Evolutionary conservation across 768 basidiomycete genomes (phyloP).

Genomic region (Boletus rubescentipes): DNA sequence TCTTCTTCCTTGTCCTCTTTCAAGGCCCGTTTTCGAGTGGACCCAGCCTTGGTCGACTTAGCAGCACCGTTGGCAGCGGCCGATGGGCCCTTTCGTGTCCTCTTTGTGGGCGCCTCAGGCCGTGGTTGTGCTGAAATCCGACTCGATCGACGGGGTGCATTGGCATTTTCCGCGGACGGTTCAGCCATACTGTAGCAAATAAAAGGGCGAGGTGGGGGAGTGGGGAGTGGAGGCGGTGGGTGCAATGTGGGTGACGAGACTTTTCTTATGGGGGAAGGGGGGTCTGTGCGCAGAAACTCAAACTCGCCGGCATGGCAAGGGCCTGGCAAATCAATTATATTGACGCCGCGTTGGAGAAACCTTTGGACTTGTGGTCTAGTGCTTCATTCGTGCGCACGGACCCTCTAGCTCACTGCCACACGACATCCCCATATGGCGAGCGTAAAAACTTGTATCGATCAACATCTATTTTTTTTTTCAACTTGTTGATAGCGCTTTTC

Average conservation of each 20-base stretch:
- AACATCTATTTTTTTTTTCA: no score
- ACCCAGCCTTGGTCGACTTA: slow-evolving; percentile 33
- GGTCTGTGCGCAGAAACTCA: slow-evolving; percentile 27
- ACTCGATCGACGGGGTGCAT: slow-evolving; percentile 51
- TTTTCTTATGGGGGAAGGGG: slow-evolving; percentile 8
- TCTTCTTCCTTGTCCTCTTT: slow-evolving; percentile 21
- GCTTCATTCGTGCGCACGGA: slow-evolving; percentile 3
- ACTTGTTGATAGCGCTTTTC: no score
- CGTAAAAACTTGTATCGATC: no score
- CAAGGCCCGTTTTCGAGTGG: slow-evolving; percentile 36
- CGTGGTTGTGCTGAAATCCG: slow-evolving; percentile 52
- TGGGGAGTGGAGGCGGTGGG: background rate
- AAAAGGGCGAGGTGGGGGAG: background rate
- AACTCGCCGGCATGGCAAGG: slow-evolving; percentile 16
- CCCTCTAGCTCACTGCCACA: slow-evolving; percentile 8
- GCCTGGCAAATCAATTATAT: slow-evolving; percentile 17
- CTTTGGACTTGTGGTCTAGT: background rate
- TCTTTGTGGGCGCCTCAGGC: slow-evolving; percentile 24
- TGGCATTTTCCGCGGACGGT: slow-evolving; percentile 19
- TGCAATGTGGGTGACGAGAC: slow-evolving; percentile 9
- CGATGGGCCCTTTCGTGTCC: slow-evolving; percentile 16
- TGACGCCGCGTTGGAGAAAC: slow-evolving; percentile 16
- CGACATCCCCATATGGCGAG: no score
- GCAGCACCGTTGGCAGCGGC: slow-evolving; percentile 19
- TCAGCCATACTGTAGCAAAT: slow-evolving; percentile 11